Evolutionary conservation across 768 basidiomycete genomes (phyloP), one percentile per base, ranked within the genome.

Genomic region (Panaeolus papilionaceus): DNA sequence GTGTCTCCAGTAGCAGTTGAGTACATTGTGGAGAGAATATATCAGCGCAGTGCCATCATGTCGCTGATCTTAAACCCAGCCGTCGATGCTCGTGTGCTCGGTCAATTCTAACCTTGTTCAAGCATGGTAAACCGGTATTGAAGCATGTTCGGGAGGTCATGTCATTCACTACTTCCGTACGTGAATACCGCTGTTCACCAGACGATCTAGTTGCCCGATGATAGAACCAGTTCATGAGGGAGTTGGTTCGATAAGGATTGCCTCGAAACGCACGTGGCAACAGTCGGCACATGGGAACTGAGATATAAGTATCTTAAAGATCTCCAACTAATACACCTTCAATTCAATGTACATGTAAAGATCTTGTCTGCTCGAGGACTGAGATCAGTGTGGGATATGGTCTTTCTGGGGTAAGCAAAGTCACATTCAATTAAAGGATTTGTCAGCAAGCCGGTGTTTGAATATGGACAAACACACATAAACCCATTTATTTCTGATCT

Each of bases 61-160:
- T 23, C 12, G 47, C 20, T 51, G 20, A 51, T 51, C 47, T 26
- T 51, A 51, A 51, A 51, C 47, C 33, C 47, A 23, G 47, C 4
- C 23, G 20, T 51, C n/a, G 47, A 51, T 51, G 47, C 47, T 51
- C 47, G 47, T 26, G 47, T 51, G 47, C 47, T 51, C 47, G 47
- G 47, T 51, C n/a, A 51, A 51, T 51, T 51, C 47, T 26, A 51
- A 18, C 7, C 16, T n/a, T 47, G 16, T 26, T 51, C 9, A 26
- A 12, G 47, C 45, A 14, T 51, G 47, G 23, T 51, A 44, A 51
- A 12, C 47, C 47, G 47, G 54, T 33, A 16, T 20, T 49, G 47
- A 63, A 58, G 39, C 18, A 44, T 16, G 16, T 33, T 28, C 26
- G 16, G 10, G 8, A 37, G 4, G 10, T 14, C 11, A 58, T 58